Percentiles rank a stretch among this genome's conserved stretches.
Conservation (phyloP, 23 red algal species). For the Gracilaria gracilis region DNA sequence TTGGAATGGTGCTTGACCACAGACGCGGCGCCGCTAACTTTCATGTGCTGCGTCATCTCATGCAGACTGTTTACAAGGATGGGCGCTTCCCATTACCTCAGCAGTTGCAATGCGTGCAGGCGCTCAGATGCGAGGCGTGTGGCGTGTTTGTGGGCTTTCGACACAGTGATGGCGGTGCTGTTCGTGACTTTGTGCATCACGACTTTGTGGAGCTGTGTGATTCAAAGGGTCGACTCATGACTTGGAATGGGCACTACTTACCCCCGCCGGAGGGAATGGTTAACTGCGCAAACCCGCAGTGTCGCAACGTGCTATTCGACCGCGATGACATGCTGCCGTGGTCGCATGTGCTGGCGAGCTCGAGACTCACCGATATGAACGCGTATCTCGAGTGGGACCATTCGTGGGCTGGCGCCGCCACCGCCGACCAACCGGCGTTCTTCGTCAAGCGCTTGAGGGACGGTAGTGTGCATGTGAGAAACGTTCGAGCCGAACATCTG, state of each 20-base stretch:
- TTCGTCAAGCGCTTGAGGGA: slow-evolving; percentile 63
- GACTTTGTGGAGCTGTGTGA: slow-evolving; percentile 61
- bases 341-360: slow-evolving; percentile 63
- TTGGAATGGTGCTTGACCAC: slow-evolving; percentile 16
- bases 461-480: slow-evolving; percentile 19
- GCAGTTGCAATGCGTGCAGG: slow-evolving; percentile 61
- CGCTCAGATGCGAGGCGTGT: slow-evolving; percentile 45
- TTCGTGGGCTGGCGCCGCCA: slow-evolving; percentile 60
- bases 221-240: slow-evolving; percentile 26
- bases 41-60: slow-evolving; percentile 57
- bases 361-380: slow-evolving; percentile 69
- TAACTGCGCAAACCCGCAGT: slow-evolving; percentile 34
- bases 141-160: slow-evolving; percentile 74
- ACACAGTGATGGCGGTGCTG: slow-evolving; percentile 5
- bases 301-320: slow-evolving; percentile 58
- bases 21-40: slow-evolving; percentile 54
- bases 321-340: slow-evolving; percentile 76
- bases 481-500: slow-evolving; percentile 46
- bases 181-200: slow-evolving; percentile 52
- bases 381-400: slow-evolving; percentile 80
- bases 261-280: slow-evolving; percentile 46
- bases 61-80: slow-evolving; percentile 58
- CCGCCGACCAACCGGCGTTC: slow-evolving; percentile 57
- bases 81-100: slow-evolving; percentile 58
- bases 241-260: slow-evolving; percentile 16